Base-by-base conservation (phyloP, 2,329 filamentous ascomycete species). In the Alternaria panax region DNA sequence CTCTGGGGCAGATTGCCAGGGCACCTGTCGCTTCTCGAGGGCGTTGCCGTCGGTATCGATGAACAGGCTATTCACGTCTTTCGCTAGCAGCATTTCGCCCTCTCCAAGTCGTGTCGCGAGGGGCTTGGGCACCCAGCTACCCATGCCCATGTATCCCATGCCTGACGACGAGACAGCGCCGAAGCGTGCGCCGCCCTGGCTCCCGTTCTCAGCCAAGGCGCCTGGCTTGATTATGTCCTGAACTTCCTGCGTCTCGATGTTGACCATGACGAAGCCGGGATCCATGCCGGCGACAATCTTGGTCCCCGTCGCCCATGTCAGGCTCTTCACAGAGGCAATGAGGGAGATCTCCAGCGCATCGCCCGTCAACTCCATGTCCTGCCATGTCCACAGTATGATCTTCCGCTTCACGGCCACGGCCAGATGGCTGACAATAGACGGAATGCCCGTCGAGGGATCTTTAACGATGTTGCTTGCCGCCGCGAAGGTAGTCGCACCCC, bases 91-190 rank as follows among this genome's bases (percentile, higher is more conserved):
- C 75, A 98, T 87, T 79, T 97, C 87, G 5, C 92, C 91, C 64
- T 96, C 91, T 3, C 88, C 87, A 12, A 99, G 84, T 67, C 90
- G 90, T 6, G 93, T 90, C 6, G 92, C 92, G 69, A 99, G 84
- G 7, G 95, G 96, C 72, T 92, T 96, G 2, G 95, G 94, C 56
- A 94, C 92, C 82, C 93, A 95, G 41, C 92, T 91, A 50, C 92
- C 93, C 75, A 98, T 89, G 1, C 94, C 94, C 86, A 98, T 96
- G 74, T 98, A 98, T 43, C 93, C 93, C 92, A 98, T 97, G 47
- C 92, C 92, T 7, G 90, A 91, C 54, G 89, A 91, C 60, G 90
- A 91, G 63, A 94, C 89, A 2, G 92, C 91, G 6, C 92, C 92
- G 67, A 97, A 94, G 36, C 93, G 87, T 55, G 88, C 89, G 2